phyloP scores from a whole-genome alignment of 306 rosid genomes.

The Castanopsis chinensis region DNA sequence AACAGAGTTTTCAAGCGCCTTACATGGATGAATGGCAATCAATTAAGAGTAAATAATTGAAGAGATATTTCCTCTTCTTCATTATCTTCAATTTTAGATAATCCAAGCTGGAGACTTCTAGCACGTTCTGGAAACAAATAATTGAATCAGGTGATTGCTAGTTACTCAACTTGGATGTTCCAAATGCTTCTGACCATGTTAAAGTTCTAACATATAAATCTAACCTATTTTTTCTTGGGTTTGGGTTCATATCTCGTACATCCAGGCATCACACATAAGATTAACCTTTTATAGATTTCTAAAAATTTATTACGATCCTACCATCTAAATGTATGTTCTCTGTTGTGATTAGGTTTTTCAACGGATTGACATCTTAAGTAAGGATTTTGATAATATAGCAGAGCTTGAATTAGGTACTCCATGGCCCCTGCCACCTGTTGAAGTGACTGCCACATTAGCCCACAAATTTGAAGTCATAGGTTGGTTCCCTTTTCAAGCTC shows the following conservation, averaged over 20 bases:
- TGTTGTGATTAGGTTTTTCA: slow-evolving; percentile 71
- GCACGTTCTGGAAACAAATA: not conserved
- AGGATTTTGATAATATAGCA: slow-evolving; percentile 86
- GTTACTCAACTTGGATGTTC: not conserved
- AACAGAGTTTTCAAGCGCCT: not conserved
- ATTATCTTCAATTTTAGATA: not conserved
- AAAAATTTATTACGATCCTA: not conserved
- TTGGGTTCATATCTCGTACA: not conserved
- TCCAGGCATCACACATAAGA: not conserved
- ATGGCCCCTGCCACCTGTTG: slow-evolving; percentile 78
- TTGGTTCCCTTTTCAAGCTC: slow-evolving; percentile 29
- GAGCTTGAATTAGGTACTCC: slow-evolving; percentile 87
- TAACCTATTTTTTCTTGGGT: not conserved
- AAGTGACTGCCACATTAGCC: slow-evolving; percentile 84
- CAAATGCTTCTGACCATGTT: not conserved
- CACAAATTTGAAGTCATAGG: slow-evolving; percentile 93
- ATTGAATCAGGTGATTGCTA: not conserved
- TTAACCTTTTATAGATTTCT: not conserved
- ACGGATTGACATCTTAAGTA: slow-evolving; percentile 77
- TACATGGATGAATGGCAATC: not conserved
- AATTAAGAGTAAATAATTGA: not conserved
- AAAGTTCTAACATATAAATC: not conserved
- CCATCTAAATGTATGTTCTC: not conserved
- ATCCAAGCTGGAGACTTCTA: not conserved
- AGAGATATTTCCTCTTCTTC: not conserved